Percentiles rank a stretch among this genome's conserved stretches.
Evolutionary conservation across 441 rosid species (phyloP).

Genomic region (Populus hybrid): DNA sequence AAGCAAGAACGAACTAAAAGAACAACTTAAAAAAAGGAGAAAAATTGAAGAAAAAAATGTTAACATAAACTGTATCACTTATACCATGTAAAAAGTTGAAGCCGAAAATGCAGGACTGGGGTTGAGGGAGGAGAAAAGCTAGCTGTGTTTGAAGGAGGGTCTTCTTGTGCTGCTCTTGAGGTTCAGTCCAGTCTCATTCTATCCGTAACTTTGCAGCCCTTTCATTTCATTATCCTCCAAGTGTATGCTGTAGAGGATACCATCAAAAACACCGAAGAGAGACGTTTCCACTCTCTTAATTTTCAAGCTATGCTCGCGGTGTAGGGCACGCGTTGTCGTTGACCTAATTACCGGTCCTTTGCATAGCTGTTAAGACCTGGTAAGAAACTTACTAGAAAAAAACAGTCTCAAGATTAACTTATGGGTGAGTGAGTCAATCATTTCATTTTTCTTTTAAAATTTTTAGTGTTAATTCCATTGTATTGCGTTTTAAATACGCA

Average conservation of each 20-base stretch:
- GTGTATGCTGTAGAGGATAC: no score
- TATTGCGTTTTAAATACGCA: no score
- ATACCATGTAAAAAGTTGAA: not conserved
- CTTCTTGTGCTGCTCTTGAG: not conserved
- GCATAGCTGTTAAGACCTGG: no score
- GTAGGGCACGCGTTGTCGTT: not conserved
- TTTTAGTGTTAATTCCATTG: no score
- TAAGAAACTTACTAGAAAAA: no score
- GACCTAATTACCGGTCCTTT: no score
- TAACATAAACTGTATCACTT: slow-evolving; percentile 3
- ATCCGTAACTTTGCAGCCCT: not conserved
- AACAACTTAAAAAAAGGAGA: not conserved
- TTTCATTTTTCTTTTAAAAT: no score
- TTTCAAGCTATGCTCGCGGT: not conserved
- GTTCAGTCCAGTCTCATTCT: not conserved
- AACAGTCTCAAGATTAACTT: not conserved
- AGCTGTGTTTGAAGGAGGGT: not conserved
- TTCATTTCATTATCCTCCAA: not conserved
- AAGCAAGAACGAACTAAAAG: not conserved
- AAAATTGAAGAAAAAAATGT: no score
- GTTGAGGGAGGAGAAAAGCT: not conserved
- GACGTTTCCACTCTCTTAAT: not conserved
- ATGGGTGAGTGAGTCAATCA: no score
- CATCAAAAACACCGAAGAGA: no score
- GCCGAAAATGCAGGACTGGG: not conserved